Percentiles rank a stretch among this genome's conserved stretches.
These are phyloP conservation scores for Cucurbita maxima DNA, from an alignment of 306 rosid genomes.

Conservation along the genomic window DNA sequence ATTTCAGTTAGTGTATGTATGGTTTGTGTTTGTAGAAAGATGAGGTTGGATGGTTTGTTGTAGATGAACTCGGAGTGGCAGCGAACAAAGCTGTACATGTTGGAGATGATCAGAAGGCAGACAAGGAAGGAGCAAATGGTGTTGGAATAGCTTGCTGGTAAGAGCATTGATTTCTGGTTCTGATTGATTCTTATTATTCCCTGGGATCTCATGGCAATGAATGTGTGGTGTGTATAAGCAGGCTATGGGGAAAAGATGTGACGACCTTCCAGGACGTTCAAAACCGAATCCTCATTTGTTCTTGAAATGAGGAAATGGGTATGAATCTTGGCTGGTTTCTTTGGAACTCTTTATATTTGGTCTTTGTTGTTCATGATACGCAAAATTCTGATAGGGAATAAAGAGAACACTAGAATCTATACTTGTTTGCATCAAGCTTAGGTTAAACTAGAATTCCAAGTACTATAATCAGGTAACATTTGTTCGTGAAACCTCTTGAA, in stretches of 20 bases:
- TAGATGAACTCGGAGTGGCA: slow-evolving; percentile 55
- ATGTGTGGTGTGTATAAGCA: slow-evolving; percentile 12
- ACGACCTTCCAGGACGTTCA: slow-evolving; percentile 53
- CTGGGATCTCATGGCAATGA: no score
- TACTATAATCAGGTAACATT: no score
- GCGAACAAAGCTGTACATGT: slow-evolving; percentile 67
- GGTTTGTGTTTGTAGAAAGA: not conserved
- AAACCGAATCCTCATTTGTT: slow-evolving; percentile 24
- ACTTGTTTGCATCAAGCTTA: no score
- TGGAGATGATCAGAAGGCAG: slow-evolving; percentile 75
- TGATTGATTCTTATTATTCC: no score
- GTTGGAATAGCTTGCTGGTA: slow-evolving; percentile 85
- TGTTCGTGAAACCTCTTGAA: no score
- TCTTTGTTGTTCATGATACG: not conserved
- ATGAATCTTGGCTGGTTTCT: not conserved
- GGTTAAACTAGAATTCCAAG: no score
- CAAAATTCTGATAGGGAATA: not conserved
- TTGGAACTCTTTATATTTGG: not conserved
- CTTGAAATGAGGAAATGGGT: no score
- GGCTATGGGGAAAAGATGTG: slow-evolving; percentile 87
- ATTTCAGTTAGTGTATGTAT: not conserved
- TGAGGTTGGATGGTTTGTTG: not conserved
- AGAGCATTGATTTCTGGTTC: slow-evolving; percentile 5
- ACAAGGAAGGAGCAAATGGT: slow-evolving; percentile 62
- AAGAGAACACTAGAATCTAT: no score